Conservation (phyloP, 2,329 filamentous ascomycete species). For the Epichloe sp. region DNA sequence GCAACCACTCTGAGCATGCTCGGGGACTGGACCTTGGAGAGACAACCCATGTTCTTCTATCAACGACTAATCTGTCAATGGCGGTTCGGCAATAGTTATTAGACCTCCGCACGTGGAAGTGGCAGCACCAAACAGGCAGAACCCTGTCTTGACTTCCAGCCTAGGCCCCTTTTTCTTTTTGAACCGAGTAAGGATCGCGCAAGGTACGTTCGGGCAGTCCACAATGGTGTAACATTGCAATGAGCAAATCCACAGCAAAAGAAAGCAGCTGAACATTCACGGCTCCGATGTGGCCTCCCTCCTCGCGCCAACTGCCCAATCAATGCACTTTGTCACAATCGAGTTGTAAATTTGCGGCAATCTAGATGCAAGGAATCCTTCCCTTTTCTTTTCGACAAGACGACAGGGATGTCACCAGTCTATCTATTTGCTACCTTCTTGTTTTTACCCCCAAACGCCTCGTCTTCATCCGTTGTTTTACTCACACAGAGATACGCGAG, state of each 20-base stretch:
- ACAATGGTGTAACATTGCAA: neutral
- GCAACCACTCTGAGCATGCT: neutral
- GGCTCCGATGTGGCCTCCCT: neutral
- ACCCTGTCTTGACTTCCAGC: neutral
- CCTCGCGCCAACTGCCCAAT: neutral
- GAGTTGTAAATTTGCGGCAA: no score
- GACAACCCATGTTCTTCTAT: neutral
- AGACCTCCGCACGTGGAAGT: neutral
- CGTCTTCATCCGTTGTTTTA: neutral
- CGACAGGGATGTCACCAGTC: no score
- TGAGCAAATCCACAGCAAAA: neutral
- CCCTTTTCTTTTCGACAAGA: no score
- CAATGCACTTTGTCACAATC: no score
- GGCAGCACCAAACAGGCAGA: neutral
- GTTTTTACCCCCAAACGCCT: no score
- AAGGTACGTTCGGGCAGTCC: neutral
- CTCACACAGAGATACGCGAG: neutral
- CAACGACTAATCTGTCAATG: neutral
- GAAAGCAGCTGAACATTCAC: neutral
- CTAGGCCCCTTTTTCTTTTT: neutral
- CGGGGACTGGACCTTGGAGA: neutral
- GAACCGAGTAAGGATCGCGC: neutral
- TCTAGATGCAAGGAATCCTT: no score
- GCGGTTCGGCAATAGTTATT: neutral
- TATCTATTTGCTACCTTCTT: no score